These are phyloP conservation scores for Stenocarpella maydis DNA, from an alignment of 2,329 filamentous ascomycete genomes.

Conservation along the genomic window DNA sequence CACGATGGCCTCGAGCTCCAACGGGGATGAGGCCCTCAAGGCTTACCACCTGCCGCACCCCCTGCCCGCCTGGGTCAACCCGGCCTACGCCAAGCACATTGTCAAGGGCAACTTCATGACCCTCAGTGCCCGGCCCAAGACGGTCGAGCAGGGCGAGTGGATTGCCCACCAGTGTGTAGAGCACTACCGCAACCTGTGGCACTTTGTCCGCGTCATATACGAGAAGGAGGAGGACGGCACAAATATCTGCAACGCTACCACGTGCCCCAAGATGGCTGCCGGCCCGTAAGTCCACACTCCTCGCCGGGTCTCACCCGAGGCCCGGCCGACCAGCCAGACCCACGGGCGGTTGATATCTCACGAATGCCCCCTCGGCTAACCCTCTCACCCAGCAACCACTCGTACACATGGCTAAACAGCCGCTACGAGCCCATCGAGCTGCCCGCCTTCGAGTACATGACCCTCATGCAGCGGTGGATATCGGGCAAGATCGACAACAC, in stretches of 20 bases:
- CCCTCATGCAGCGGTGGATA: slow-evolving; percentile 87
- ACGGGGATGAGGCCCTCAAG: slow-evolving; percentile 43
- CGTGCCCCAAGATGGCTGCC: slow-evolving; percentile 86
- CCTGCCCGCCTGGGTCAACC: slow-evolving; percentile 70
- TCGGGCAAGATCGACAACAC: slow-evolving; percentile 82
- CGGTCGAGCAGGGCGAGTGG: slow-evolving; percentile 87
- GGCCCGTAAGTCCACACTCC: slow-evolving; percentile 70
- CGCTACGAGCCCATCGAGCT: slow-evolving; percentile 80
- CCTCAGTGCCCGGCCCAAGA: slow-evolving; percentile 81
- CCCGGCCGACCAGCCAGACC: background rate
- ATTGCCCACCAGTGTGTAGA: slow-evolving; percentile 88
- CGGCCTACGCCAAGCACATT: slow-evolving; percentile 75
- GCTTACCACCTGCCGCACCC: slow-evolving; percentile 47
- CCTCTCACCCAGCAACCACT: slow-evolving; percentile 65
- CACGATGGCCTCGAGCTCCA: slow-evolving; percentile 39
- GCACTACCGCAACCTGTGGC: slow-evolving; percentile 81
- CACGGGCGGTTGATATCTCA: slow-evolving; percentile 31
- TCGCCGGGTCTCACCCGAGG: background rate
- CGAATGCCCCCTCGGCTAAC: background rate
- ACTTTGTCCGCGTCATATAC: slow-evolving; percentile 81
- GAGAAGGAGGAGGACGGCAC: slow-evolving; percentile 75
- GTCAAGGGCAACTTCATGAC: slow-evolving; percentile 94
- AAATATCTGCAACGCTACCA: slow-evolving; percentile 78
- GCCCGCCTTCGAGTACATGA: slow-evolving; percentile 82
- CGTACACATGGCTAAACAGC: slow-evolving; percentile 86